Base-by-base conservation (phyloP, 176 grass and related monocot genomes). In the Musa schizocarpa region DNA sequence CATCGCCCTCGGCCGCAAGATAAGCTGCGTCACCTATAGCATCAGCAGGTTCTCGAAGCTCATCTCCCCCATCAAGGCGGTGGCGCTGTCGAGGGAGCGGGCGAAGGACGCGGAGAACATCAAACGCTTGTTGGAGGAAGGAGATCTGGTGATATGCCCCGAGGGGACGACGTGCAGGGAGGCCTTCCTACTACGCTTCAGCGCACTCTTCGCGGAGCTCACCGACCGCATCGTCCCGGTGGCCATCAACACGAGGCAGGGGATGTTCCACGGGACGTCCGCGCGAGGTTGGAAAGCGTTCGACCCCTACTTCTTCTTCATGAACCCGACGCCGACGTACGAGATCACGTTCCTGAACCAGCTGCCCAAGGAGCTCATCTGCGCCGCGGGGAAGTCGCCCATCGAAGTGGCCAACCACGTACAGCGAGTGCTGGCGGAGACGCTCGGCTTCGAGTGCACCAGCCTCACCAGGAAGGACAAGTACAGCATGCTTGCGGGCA, bases 131-230 rank as follows among this genome's bases (percentile, higher is more conserved):
- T 80, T 98, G 53, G 94, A 92, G 77, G 88, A 93, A 25, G 94
- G 94, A 26, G 94, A 98, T 82, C 82, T 98, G 63, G 94, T 98
- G 1, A 91, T 98, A 74, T 98, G 94, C 82, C 94, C 94, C 20
- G 94, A 98, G 81, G 94, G 94, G 27, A 98, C 94, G 69, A 98
- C 94, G 22, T 98, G 94, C 90, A 84, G 94, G 13, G 94, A 91
- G 77, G 86, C 94, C 0, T 98, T 93, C 81, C 81, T 98, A 78
- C 83, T 98, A 66, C 86, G 94, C 1, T 98, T 98, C 79, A 98
- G 94, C 78, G 90, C 94, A n/a, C 81, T 98, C 11, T 98, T 98
- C 82, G 94, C 94, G 53, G 94, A 98, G 83, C 88, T 98, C 77
- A 98, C 94, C 0, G 94, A 98, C 69, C 90, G 94, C 71, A 98